Evolutionary conservation across 1,284 basidiomycete genomes (phyloP).

Genomic region (Ganoderma multipileum): DNA sequence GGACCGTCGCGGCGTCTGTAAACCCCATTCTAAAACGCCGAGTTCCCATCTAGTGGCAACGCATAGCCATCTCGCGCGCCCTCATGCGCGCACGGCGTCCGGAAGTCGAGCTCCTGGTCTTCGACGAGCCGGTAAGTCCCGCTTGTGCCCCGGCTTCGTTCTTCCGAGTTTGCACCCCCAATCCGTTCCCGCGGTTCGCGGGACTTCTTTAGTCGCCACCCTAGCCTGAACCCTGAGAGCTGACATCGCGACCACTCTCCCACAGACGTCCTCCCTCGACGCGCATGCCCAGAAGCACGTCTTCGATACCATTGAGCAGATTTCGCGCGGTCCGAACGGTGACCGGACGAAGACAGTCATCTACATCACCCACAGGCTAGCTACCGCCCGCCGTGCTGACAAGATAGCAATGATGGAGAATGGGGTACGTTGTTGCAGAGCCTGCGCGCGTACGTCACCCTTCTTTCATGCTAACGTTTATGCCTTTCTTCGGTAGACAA

Average conservation of each 20-base stretch:
- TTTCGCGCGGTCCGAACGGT: slow-evolving; percentile 62
- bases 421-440: slow-evolving; percentile 58
- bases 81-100: slow-evolving; percentile 81
- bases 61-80: slow-evolving; percentile 81
- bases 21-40: background rate
- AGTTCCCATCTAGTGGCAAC: slow-evolving; percentile 71
- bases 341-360: slow-evolving; percentile 74
- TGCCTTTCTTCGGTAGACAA: slow-evolving; percentile 54
- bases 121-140: slow-evolving; percentile 77
- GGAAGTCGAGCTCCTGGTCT: slow-evolving; percentile 78
- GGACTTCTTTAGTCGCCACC: background rate
- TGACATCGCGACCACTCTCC: slow-evolving; percentile 7
- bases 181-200: slow-evolving; percentile 1
- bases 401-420: slow-evolving; percentile 88
- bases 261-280: slow-evolving; percentile 80
- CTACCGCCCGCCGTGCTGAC: slow-evolving; percentile 79
- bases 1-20: background rate
- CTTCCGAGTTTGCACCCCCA: background rate
- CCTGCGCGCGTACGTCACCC: slow-evolving; percentile 16
- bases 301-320: slow-evolving; percentile 72
- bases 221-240: background rate
- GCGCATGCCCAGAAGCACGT: slow-evolving; percentile 81
- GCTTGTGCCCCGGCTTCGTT: slow-evolving; percentile 2
- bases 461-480: slow-evolving; percentile 24
- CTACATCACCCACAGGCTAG: slow-evolving; percentile 85